Conservation (phyloP, 2,329 filamentous ascomycete species). For the Colletotrichum tabaci region DNA sequence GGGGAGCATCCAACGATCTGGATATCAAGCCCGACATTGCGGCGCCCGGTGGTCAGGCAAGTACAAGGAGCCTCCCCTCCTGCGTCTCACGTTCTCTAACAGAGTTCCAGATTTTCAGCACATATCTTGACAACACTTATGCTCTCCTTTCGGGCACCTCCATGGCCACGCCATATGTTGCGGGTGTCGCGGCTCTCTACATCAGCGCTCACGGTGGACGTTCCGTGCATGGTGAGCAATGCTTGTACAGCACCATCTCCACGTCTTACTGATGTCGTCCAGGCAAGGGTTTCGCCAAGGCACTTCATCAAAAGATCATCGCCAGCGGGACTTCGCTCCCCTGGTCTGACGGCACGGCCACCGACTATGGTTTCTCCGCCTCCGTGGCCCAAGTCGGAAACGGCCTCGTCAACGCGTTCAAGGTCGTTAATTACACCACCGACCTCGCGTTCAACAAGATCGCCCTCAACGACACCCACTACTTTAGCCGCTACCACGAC, state of each 20-base stretch:
- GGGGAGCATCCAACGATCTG: constrained; percentile 61
- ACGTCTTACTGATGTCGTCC: constrained; percentile 30
- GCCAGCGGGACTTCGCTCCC: constrained; percentile 49
- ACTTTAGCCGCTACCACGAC: constrained; percentile 50
- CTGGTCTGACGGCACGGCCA: constrained; percentile 46
- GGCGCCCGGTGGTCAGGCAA: constrained; percentile 56
- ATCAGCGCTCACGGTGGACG: constrained; percentile 52
- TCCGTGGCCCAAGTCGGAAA: constrained; percentile 58
- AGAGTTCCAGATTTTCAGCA: constrained; percentile 51
- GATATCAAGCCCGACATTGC: constrained; percentile 60
- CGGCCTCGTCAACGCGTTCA: constrained; percentile 59
- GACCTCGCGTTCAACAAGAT: constrained; percentile 56
- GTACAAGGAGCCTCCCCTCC: not conserved
- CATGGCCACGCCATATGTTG: constrained; percentile 63
- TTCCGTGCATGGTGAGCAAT: constrained; percentile 46
- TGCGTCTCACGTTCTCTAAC: not conserved
- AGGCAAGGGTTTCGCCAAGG: constrained; percentile 50
- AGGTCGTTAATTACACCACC: constrained; percentile 56
- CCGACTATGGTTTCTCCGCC: constrained; percentile 45
- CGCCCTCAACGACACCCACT: constrained; percentile 60
- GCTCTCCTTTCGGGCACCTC: constrained; percentile 63
- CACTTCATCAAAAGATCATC: constrained; percentile 50
- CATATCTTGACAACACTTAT: constrained; percentile 54
- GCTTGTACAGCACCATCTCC: not conserved
- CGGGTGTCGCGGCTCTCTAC: constrained; percentile 58